phyloP scores from a whole-genome alignment of 495 filamentous ascomycete genomes.

The Letharia lupina region DNA sequence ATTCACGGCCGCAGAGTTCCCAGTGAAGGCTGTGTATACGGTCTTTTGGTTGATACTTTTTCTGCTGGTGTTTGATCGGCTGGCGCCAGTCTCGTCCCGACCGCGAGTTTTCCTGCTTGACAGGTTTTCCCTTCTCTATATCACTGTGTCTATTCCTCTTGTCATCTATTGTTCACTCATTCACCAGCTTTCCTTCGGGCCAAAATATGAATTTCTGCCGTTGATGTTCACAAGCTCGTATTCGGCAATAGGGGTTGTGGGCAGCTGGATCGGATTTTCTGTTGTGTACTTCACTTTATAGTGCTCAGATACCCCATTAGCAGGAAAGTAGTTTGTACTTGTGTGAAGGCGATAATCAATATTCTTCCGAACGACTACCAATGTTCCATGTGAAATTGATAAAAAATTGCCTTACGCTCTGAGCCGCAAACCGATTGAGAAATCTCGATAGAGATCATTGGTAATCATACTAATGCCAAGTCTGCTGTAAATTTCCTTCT shows the following conservation, averaged over 20 bases:
- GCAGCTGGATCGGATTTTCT: constrained; percentile 92
- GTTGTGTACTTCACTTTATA: constrained; percentile 82
- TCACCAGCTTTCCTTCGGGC: constrained; percentile 75
- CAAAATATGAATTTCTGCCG: constrained; percentile 79
- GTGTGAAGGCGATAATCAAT: not conserved
- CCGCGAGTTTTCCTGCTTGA: constrained; percentile 80
- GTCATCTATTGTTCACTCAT: constrained; percentile 81
- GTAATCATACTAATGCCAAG: not conserved
- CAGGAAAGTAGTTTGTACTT: not conserved
- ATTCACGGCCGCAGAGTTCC: constrained; percentile 85
- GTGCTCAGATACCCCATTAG: constrained; percentile 23
- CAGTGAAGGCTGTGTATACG: constrained; percentile 87
- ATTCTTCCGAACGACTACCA: not conserved
- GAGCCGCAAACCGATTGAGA: not conserved
- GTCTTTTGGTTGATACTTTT: constrained; percentile 86
- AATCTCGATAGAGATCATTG: not conserved
- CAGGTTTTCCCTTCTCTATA: constrained; percentile 80
- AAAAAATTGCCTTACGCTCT: not conserved
- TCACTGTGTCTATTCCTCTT: constrained; percentile 76
- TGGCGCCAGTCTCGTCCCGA: constrained; percentile 70
- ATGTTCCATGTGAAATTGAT: not conserved
- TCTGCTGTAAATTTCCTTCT: not conserved
- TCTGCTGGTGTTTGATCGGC: constrained; percentile 72
- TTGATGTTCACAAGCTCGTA: constrained; percentile 97
- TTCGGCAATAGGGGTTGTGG: constrained; percentile 87